Percentiles rank a stretch among this genome's conserved stretches.
phyloP scores from a whole-genome alignment of 2,329 filamentous ascomycete genomes.

The Hymenoscyphus infarciens region DNA sequence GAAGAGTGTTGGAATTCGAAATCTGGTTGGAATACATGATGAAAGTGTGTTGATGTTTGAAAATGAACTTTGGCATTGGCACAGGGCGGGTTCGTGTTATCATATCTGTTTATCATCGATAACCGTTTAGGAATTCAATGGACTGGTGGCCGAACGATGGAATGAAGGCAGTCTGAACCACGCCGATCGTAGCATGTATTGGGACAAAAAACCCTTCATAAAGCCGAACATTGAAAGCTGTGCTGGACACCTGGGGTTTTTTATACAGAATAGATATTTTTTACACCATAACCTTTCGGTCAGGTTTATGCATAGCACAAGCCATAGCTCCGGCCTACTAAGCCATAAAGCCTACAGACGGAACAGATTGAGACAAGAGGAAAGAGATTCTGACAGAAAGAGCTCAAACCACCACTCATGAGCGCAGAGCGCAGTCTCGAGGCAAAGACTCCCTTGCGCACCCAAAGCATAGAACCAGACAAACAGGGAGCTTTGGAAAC shows the following conservation, averaged over 20 bases:
- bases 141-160: constrained; percentile 1
- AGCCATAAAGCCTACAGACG: background rate
- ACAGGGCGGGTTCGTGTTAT: background rate
- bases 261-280: background rate
- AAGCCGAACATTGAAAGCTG: background rate
- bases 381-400: background rate
- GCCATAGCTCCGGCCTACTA: background rate
- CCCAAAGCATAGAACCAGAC: background rate
- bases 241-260: background rate
- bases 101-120: constrained; percentile 1
- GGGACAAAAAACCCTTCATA: background rate
- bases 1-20: background rate
- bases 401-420: background rate
- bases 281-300: background rate
- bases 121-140: background rate
- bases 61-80: background rate
- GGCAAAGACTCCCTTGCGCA: background rate
- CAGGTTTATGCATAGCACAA: background rate
- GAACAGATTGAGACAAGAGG: background rate
- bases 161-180: background rate
- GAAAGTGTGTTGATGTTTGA: background rate
- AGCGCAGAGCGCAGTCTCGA: background rate
- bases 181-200: background rate
- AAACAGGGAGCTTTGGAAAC: background rate
- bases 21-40: background rate